Evolutionary conservation across 371 early-diverging fungal genomes (phyloP), one percentile per base, ranked within the genome.

Genomic region (Chytridiales sp.): DNA sequence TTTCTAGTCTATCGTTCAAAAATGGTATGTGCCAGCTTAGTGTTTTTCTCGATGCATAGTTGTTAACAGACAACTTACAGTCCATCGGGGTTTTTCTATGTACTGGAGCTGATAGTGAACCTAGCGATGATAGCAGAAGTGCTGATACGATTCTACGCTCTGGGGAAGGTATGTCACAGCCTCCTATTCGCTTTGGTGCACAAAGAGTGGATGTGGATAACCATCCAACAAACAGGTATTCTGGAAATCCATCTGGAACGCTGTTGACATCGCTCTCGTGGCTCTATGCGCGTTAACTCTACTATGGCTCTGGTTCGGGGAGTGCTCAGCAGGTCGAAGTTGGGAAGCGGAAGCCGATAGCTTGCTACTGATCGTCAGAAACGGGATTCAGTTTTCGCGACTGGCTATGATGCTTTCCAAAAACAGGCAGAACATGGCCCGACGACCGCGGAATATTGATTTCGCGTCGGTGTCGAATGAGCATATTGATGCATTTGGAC

Each of bases 41-140:
- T 41, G 32, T n/a, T 53, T 54, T 44, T 43, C 29, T 40, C n/a
- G 4, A 29, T 51, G 8, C 4, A 24, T 21, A 19, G 21, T 36
- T 19, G 8, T n/a, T 39, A 35, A 19, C 52, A n/a, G 11, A 42
- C 0, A 35, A 1, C 59, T 31, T 31, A 31, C 26, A 69, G 78
- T 51, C 78, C 78, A 9, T 49, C 66, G 13, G 62, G 68, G 0
- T 67, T 70, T 57, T 74, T 72, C 46, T 75, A 73, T 46, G 62
- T 85, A 19, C 77, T 88, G 29, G 91, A 90, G 55, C 75, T 78
- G 22, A 73, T 86, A n/a, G 82, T 90, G 56, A 89, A 88, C 56
- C 61, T 81, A 2, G 80, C 84, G 36, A 89, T 90, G 89, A 84
- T 87, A 51, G 68, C 81, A 22, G 91, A 90, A 66, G 88, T 88